Base-by-base conservation (phyloP, 495 filamentous ascomycete species). In the Aspergillus coremiiformis region DNA sequence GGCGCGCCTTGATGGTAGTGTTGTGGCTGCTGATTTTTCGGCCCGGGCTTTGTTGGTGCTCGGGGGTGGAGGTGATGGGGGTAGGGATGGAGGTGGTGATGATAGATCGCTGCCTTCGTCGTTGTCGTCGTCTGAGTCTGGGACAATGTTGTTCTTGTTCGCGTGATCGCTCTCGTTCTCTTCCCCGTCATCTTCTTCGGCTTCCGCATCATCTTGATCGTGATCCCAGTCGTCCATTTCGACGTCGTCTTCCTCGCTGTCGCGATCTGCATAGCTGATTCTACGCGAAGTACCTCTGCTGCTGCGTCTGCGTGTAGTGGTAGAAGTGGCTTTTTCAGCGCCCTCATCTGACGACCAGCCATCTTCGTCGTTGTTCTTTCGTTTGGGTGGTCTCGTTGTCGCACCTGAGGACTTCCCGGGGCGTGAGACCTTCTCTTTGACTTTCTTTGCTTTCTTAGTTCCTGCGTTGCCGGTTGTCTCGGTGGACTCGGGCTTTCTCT, bases 211-310 rank as follows among this genome's bases (percentile, higher is more conserved):
- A 1, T 63, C 59, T 19, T 65, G 47, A 5, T 59, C 57, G 10
- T 66, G 52, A 14, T 73, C 64, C 67, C 61, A 66, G 37, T 70
- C 56, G 30, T 75, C 65, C 72, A 80, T 75, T 35, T 81, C 80
- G 20, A 71, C 64, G 24, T 84, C 82, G 39, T 80, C 78, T n/a
- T 80, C 77, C 45, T 78, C 77, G 49, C 77, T 80, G 27, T 76
- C 73, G 19, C 73, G 62, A 55, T 84, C 81, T 22, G 71, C 75
- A 57, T 84, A 85, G 52, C 71, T 83, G 58, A 66, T 54, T 39
- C 49, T 51, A 47, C 53, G 62, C 26, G 41, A 55, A 26, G 52
- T 56, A 19, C 67, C 68, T 56, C 72, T 58, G 59, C 65, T 70
- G 52, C 69, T 76, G 53, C 69, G 73, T 56, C 67, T 64, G 51